Evolutionary conservation across 1,284 basidiomycete genomes (phyloP), one percentile per base, ranked within the genome.

Genomic region (Naganishia liquefaciens): DNA sequence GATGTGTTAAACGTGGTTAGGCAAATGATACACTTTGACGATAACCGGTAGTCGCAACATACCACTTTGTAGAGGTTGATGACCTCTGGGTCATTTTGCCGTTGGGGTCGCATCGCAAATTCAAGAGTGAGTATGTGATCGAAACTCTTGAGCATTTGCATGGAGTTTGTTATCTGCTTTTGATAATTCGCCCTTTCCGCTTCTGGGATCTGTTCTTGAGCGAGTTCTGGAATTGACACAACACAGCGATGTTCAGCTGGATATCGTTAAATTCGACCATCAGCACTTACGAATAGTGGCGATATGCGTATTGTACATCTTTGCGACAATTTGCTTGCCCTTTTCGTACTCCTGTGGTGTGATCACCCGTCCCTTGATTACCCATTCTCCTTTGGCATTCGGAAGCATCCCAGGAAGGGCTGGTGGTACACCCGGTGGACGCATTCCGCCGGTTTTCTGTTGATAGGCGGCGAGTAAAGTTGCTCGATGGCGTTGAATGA

Each of bases 101-200:
- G 47, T 60, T 60, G 30, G 5, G 57, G 57, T 9, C 46, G 46
- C 57, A 60, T 49, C n/a, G 57, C 57, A 39, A 60, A 60, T 33
- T 60, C 57, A 11, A 60, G 46, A 5, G 57, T 60, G 7, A 60
- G 23, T 17, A 60, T 40, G 21, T 60, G 57, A 39, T 60, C 57
- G 25, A 60, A 60, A n/a, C 46, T 60, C 27, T 50, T 60, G 2
- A 60, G 46, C 57, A 60, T 60, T 27, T 60, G 57, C 57, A 60
- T 60, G 5, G 57, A 33, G 21, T 25, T 39, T 10, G 57, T 60
- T 27, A 60, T 60, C 27, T 60, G 57, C 46, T 60, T 60, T n/a
- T 60, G 57, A 42, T 60, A 60, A 23, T 60, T 47, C 19, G 57
- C 46, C 27, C 46, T 47, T 40, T 60, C 57, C 30, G 46, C 57